A percentile compares a stretch with the other conserved stretches of the same genome.
Conservation (phyloP, 73 alveolate genomes). For the Paramecium biaurelia region DNA sequence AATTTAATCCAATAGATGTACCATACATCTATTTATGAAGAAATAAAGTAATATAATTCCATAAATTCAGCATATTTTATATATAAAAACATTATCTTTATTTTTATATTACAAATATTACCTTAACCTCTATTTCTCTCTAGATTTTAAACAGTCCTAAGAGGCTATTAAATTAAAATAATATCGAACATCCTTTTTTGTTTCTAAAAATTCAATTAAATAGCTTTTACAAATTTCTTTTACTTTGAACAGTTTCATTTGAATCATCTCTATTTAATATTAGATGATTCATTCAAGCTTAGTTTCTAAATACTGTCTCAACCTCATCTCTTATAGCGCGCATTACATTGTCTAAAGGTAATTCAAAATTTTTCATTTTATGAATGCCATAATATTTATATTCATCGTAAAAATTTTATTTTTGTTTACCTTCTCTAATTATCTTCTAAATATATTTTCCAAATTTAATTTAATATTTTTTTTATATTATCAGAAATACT, state of each 20-base stretch:
- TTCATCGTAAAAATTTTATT: too few species aligned
- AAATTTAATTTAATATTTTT: not conserved
- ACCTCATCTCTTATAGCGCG: not conserved
- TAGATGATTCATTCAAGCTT: not conserved
- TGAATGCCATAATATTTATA: too few species aligned
- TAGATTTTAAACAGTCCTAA: not conserved
- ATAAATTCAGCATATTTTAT: not conserved
- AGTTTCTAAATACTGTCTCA: not conserved
- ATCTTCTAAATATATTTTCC: not conserved
- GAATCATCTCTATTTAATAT: not conserved
- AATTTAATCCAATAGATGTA: not conserved
- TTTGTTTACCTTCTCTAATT: not conserved
- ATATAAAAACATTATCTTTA: not conserved
- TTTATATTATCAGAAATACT: not conserved
- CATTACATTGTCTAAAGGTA: too few species aligned
- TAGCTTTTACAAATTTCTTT: not conserved
- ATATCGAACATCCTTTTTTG: not conserved
- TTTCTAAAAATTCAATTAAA: not conserved
- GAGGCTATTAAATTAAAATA: not conserved
- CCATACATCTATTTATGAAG: too few species aligned
- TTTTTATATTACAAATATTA: conserved; percentile 7
- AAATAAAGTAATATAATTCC: not conserved
- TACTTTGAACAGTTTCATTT: not conserved
- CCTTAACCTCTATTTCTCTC: not conserved
- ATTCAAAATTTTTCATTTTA: not conserved